These are phyloP conservation scores for Pholiota conissans DNA, from an alignment of 768 basidiomycete genomes.

Conservation along the genomic window DNA sequence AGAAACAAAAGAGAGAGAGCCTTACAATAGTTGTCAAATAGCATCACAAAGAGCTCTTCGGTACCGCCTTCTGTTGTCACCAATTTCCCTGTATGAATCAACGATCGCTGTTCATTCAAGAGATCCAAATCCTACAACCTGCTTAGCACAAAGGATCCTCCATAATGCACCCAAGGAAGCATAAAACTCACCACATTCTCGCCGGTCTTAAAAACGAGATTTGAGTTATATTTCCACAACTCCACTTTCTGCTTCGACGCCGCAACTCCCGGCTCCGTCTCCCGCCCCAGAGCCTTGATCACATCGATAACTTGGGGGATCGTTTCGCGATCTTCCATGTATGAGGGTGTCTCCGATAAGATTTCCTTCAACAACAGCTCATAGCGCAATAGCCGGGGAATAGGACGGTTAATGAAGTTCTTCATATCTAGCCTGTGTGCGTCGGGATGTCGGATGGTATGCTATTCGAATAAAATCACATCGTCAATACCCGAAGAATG, in stretches of 20 bases:
- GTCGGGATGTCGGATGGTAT: slow-evolving; percentile 63
- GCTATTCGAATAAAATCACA: too few relatives aligned
- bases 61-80: slow-evolving; percentile 79
- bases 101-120: slow-evolving; percentile 76
- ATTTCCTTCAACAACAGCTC: slow-evolving; percentile 80
- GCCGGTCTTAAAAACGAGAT: slow-evolving; percentile 75
- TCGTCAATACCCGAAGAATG: not conserved
- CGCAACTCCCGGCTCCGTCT: slow-evolving; percentile 82
- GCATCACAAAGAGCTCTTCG: slow-evolving; percentile 80
- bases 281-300: slow-evolving; percentile 82
- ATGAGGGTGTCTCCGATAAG: slow-evolving; percentile 70
- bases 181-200: slow-evolving; percentile 63
- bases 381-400: slow-evolving; percentile 86
- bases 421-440: slow-evolving; percentile 87
- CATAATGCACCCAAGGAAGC: too few relatives aligned
- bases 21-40: slow-evolving; percentile 95
- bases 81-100: slow-evolving; percentile 82
- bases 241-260: slow-evolving; percentile 89
- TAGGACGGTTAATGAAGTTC: slow-evolving; percentile 88
- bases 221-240: slow-evolving; percentile 80
- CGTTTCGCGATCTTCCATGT: slow-evolving; percentile 75
- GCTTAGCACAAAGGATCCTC: too few relatives aligned
- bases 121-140: slow-evolving; percentile 78
- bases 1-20: slow-evolving; percentile 4
- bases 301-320: slow-evolving; percentile 90